Base-by-base conservation (phyloP, 2,329 filamentous ascomycete species). In the Cordyceps tenuipes region DNA sequence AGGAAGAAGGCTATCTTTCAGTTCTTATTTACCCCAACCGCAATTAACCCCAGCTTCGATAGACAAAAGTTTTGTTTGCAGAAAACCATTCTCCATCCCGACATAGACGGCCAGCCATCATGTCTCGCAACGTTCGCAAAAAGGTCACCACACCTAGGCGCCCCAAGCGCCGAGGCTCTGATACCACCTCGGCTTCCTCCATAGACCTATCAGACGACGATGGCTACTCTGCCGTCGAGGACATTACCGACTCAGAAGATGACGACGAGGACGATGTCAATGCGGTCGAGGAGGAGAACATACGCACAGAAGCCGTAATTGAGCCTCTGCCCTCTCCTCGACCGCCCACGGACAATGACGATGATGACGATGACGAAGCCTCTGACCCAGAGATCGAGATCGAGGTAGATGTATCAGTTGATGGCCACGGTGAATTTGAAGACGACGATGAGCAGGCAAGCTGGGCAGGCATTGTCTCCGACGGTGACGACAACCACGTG, bases 251-350 rank as follows among this genome's bases (percentile, higher is more conserved):
- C 66, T 87, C 84, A 12, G 89, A 82, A 58, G 82, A 92, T 63
- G 87, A 90, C 64, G 89, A 93, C 71, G 87, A 93, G 72, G 84
- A 89, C 64, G 84, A 89, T 79, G 84, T 93, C 60, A 82, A 88
- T 68, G 83, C 86, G 79, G 81, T 85, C 77, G 90, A 94, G 81
- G 89, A 91, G 76, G 81, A 85, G 71, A 83, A 87, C 66, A 90
- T 92, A 63, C 77, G 89, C 61, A 73, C 73, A 60, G 73, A 79
- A 64, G 73, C 72, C 63, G 68, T 71, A 65, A 70, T 70, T 34
- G 70, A 74, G 44, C 70, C 71, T 62, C 67, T 71, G 67, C 71
- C 70, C 67, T 74, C 80, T 75, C 78, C 81, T 80, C 81, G 80
- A 77, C 79, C 82, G 69, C 72, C 64, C 60, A 60, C 63, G 15